These are phyloP conservation scores for Aspergillus novoparasiticus DNA, from an alignment of 2,329 filamentous ascomycete species.

Conservation along the genomic window DNA sequence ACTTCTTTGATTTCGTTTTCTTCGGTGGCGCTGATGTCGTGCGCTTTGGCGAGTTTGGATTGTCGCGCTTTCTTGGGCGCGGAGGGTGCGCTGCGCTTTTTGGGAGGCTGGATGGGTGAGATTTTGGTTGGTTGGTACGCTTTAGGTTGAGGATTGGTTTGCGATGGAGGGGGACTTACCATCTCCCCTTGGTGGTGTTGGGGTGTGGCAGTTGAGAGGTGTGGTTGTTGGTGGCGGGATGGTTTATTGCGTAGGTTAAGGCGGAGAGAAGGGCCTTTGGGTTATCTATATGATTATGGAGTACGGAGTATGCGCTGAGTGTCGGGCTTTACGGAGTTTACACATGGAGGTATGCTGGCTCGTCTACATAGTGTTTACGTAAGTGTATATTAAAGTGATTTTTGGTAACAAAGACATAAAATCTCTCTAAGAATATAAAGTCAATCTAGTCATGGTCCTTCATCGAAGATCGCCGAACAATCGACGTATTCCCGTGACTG, in stretches of 20 bases:
- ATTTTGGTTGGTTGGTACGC: not conserved
- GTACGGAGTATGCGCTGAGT: not conserved
- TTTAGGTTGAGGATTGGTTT: not conserved
- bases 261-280: not conserved
- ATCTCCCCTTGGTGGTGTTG: conserved; percentile 13
- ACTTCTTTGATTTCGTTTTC: conserved; percentile 91
- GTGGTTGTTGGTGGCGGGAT: conserved; percentile 3
- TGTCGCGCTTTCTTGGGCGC: conserved; percentile 56
- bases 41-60: conserved; percentile 89
- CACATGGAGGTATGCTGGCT: not conserved
- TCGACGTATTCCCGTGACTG: conserved; percentile 11
- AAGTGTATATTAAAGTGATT: not conserved
- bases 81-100: conserved; percentile 37
- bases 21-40: conserved; percentile 80
- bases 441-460: conserved; percentile 7
- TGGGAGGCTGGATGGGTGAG: conserved; percentile 33
- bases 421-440: not conserved
- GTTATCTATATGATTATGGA: not conserved
- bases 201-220: not conserved
- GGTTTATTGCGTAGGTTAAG: not conserved
- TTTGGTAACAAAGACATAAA: not conserved
- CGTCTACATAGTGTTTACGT: not conserved
- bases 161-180: conserved; percentile 18
- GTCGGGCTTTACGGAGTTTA: not conserved
- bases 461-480: conserved; percentile 17